Conservation (phyloP, 2,329 filamentous ascomycete genomes). For the Scytalidium sp. region DNA sequence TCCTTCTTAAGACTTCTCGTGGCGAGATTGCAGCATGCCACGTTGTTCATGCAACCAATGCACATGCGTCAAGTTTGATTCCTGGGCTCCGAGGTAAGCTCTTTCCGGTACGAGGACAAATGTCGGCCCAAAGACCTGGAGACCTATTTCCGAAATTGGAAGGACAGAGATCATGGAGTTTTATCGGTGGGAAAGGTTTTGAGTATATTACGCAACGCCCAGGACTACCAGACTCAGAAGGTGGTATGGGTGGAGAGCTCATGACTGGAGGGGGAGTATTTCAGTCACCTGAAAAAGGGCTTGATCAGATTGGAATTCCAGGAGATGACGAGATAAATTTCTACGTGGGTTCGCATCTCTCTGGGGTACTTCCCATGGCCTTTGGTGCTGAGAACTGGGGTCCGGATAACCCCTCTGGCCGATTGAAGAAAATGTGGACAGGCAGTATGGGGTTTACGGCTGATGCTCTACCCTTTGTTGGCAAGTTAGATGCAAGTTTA, state of each 20-base stretch:
- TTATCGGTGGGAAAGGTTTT: slow-evolving; percentile 58
- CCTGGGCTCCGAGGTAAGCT: slow-evolving; percentile 44
- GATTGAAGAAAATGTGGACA: slow-evolving; percentile 43
- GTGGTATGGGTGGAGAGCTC: slow-evolving; percentile 39
- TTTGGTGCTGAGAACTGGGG: slow-evolving; percentile 37
- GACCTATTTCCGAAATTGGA: slow-evolving; percentile 25
- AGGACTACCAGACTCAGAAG: slow-evolving; percentile 8
- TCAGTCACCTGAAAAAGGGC: slow-evolving; percentile 37
- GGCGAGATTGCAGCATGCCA: slow-evolving; percentile 44
- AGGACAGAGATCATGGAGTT: slow-evolving; percentile 49
- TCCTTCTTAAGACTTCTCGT: slow-evolving; percentile 41
- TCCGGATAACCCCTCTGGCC: slow-evolving; percentile 16
- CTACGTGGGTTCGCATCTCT: slow-evolving; percentile 34
- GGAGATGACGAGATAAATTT: slow-evolving; percentile 42
- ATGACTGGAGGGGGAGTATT: slow-evolving; percentile 54
- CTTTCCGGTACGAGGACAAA: slow-evolving; percentile 44
- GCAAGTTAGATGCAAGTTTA: slow-evolving; percentile 33
- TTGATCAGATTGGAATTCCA: slow-evolving; percentile 43
- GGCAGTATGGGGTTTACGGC: slow-evolving; percentile 46
- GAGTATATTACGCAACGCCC: slow-evolving; percentile 62
- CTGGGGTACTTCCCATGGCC: slow-evolving; percentile 39
- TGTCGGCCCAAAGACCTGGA: slow-evolving; percentile 47
- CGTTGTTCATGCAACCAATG: slow-evolving; percentile 58
- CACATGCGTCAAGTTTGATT: slow-evolving; percentile 47
- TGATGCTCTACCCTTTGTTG: slow-evolving; percentile 49